A percentile compares a stretch with the other conserved stretches of the same genome.
These are phyloP conservation scores for Onygena corvina DNA, from an alignment of 2,329 filamentous ascomycete genomes.

Conservation along the genomic window DNA sequence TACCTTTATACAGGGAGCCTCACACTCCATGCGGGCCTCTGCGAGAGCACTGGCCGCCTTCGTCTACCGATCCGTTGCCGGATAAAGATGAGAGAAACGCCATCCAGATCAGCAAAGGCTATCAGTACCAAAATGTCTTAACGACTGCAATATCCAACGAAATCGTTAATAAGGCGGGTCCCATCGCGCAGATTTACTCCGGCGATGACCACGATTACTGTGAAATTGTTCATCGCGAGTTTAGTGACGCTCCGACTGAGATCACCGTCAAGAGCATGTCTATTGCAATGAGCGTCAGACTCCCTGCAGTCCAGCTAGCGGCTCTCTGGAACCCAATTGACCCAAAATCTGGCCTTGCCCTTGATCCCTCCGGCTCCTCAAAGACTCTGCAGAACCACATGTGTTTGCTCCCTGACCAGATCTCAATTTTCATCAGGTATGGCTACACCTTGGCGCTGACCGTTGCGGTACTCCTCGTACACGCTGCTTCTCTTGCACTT, in stretches of 20 bases:
- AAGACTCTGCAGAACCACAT: slow-evolving; percentile 74
- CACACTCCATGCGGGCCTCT: slow-evolving; percentile 79
- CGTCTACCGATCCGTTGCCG: slow-evolving; percentile 46
- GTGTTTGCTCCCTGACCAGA: slow-evolving; percentile 79
- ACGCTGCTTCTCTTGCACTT: slow-evolving; percentile 30
- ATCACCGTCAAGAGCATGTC: slow-evolving; percentile 93
- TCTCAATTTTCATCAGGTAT: slow-evolving; percentile 74
- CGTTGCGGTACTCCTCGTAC: slow-evolving; percentile 36
- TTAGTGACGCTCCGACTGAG: slow-evolving; percentile 54
- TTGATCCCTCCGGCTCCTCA: slow-evolving; percentile 16
- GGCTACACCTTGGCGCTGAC: slow-evolving; percentile 48
- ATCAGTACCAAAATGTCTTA: slow-evolving; percentile 95
- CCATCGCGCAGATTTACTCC: slow-evolving; percentile 72
- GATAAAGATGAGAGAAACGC: slow-evolving; percentile 60
- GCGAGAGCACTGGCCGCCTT: slow-evolving; percentile 71
- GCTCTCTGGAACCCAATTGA: slow-evolving; percentile 90
- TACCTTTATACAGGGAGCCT: slow-evolving; percentile 70
- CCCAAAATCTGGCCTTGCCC: slow-evolving; percentile 29
- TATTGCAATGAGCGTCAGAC: slow-evolving; percentile 90
- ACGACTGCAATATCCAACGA: slow-evolving; percentile 61
- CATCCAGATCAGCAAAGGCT: slow-evolving; percentile 64
- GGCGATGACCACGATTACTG: slow-evolving; percentile 98
- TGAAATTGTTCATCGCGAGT: slow-evolving; percentile 65
- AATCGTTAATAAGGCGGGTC: slow-evolving; percentile 61
- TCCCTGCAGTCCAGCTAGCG: slow-evolving; percentile 74